These are phyloP conservation scores for Trichoderma sp. DNA, from an alignment of 2,329 filamentous ascomycete genomes.

Conservation along the genomic window DNA sequence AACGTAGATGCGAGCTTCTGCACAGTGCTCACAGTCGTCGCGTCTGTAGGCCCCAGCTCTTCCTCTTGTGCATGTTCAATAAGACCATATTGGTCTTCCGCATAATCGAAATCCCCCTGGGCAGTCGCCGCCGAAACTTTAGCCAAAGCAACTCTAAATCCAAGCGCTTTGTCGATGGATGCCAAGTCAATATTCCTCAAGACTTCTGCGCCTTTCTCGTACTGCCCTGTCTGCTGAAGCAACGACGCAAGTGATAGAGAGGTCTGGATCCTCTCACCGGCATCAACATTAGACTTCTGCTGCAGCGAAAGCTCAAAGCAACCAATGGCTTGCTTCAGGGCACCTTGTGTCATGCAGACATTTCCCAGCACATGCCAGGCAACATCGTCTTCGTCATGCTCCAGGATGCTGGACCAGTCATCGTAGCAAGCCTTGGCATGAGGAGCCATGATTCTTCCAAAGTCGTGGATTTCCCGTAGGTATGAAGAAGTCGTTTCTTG, in stretches of 20 bases:
- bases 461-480: conserved; percentile 32
- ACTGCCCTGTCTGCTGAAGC: conserved; percentile 28
- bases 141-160: conserved; percentile 32
- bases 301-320: conserved; percentile 33
- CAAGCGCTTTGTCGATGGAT: conserved; percentile 31
- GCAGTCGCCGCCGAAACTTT: conserved; percentile 31
- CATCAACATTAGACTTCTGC: conserved; percentile 25
- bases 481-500: conserved; percentile 29
- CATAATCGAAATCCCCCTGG: conserved; percentile 29
- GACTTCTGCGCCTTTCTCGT: conserved; percentile 29
- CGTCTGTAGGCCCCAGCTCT: conserved; percentile 31
- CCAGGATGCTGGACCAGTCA: conserved; percentile 31
- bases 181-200: conserved; percentile 29
- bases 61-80: conserved; percentile 32
- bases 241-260: conserved; percentile 30
- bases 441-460: conserved; percentile 33
- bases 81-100: conserved; percentile 30
- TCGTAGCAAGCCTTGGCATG: conserved; percentile 34
- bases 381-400: conserved; percentile 38
- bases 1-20: conserved; percentile 33
- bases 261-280: conserved; percentile 30
- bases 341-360: conserved; percentile 35
- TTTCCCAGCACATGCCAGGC: conserved; percentile 42
- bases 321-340: conserved; percentile 32
- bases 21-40: conserved; percentile 32